These are phyloP conservation scores for Hysterium pulicare DNA, from an alignment of 2,329 filamentous ascomycete genomes.

Conservation along the genomic window DNA sequence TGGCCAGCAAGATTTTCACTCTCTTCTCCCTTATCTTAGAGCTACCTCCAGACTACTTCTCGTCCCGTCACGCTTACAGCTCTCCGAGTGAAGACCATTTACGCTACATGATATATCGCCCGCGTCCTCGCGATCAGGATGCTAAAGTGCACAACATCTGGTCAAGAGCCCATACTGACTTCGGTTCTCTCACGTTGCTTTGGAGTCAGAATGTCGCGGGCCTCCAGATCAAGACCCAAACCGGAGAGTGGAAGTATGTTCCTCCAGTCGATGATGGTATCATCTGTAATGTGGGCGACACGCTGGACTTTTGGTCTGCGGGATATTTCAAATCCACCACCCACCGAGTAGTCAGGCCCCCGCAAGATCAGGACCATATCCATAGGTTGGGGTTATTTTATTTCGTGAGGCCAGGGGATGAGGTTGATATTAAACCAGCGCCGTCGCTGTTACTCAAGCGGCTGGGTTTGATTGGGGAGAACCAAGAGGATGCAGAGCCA, in stretches of 20 bases:
- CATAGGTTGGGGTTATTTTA: constrained; percentile 41
- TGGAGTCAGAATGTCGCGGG: constrained; percentile 49
- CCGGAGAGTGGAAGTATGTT: constrained; percentile 48
- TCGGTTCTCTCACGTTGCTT: constrained; percentile 45
- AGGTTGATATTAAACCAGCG: constrained; percentile 36
- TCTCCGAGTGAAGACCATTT: constrained; percentile 39
- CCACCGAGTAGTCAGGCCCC: constrained; percentile 29
- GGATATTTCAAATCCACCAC: constrained; percentile 32
- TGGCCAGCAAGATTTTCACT: constrained; percentile 36
- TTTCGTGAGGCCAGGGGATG: constrained; percentile 39
- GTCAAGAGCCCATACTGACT: constrained; percentile 50
- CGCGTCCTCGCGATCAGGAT: constrained; percentile 35
- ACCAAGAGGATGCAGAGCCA: constrained; percentile 20
- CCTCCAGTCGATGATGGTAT: constrained; percentile 45
- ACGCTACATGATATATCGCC: constrained; percentile 44
- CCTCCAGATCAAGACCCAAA: constrained; percentile 45
- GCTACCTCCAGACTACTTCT: constrained; percentile 37
- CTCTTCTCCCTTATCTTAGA: constrained; percentile 40
- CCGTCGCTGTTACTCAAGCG: constrained; percentile 33
- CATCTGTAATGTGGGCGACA: constrained; percentile 50
- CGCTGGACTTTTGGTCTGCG: constrained; percentile 32
- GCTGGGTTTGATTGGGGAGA: constrained; percentile 20
- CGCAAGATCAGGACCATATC: constrained; percentile 35
- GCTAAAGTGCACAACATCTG: constrained; percentile 39
- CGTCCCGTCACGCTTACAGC: constrained; percentile 34